Evolutionary conservation across 176 grass and related monocot genomes (phyloP).

Genomic region (Melocanna baccifera): DNA sequence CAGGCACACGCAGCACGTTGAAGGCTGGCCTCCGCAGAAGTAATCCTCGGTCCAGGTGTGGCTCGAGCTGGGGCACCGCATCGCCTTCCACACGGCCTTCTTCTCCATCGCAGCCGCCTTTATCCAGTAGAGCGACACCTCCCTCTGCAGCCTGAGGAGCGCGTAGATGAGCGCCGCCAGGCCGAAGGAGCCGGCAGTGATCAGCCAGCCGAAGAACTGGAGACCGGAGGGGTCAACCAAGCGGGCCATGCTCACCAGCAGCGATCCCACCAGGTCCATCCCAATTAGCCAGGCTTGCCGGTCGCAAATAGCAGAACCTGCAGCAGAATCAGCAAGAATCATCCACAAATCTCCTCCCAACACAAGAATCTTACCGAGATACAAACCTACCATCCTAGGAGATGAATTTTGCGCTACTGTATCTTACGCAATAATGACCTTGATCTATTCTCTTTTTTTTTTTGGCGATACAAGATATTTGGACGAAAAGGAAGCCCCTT

Average conservation of each 20-base stretch:
- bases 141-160: conserved; percentile 67
- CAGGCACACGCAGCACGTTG: conserved; percentile 74
- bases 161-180: conserved; percentile 53
- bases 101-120: conserved; percentile 74
- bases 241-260: conserved; percentile 45
- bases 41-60: conserved; percentile 60
- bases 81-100: conserved; percentile 35
- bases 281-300: conserved; percentile 20
- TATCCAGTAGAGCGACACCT: conserved; percentile 66
- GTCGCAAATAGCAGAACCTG: conserved; percentile 15
- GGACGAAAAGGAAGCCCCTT: neutral
- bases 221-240: conserved; percentile 39
- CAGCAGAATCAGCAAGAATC: conserved; percentile 11
- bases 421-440: neutral
- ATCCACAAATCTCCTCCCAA: neutral
- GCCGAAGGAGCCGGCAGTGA: conserved; percentile 64
- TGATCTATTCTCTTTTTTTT: neutral
- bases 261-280: conserved; percentile 57
- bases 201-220: conserved; percentile 54
- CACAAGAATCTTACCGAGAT: neutral
- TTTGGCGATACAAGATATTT: neutral
- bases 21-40: conserved; percentile 41
- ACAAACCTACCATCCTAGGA: neutral
- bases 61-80: conserved; percentile 61
- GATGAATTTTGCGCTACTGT: neutral